A percentile compares a stretch with the other conserved stretches of the same genome.
Conservation (phyloP, 768 basidiomycete species). For the Boletus sensibilis region DNA sequence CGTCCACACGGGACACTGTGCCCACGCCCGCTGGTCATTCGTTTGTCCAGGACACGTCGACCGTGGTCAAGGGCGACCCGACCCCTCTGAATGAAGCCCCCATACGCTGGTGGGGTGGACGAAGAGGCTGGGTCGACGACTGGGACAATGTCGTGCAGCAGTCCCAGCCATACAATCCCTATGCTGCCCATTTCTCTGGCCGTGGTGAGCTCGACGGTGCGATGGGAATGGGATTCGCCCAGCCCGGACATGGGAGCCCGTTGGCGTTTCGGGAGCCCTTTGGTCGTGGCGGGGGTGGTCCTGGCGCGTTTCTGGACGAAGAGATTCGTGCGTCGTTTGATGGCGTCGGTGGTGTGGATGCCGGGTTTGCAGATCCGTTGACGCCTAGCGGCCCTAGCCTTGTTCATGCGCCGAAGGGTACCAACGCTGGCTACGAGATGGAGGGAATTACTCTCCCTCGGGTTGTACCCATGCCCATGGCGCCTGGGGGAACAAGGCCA, state of each 20-base stretch:
- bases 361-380: background rate
- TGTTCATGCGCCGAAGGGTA: background rate
- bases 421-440: background rate
- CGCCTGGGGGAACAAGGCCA: background rate
- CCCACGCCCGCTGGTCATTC: background rate
- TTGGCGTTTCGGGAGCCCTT: constrained; percentile 6
- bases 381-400: background rate
- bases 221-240: background rate
- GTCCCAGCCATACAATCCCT: background rate
- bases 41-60: background rate
- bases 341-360: background rate
- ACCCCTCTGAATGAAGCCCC: constrained; percentile 21
- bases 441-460: constrained; percentile 4
- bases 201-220: background rate
- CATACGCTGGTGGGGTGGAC: constrained; percentile 22
- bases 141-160: constrained; percentile 13
- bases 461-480: constrained; percentile 7
- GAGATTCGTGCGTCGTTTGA: constrained; percentile 24
- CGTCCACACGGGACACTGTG: background rate
- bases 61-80: background rate
- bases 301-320: constrained; percentile 19
- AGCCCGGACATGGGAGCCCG: background rate
- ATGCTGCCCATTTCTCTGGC: background rate
- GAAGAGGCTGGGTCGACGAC: constrained; percentile 17
- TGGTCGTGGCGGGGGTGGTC: background rate